A percentile compares a stretch with the other conserved stretches of the same genome.
Conservation (phyloP, 208 protist species). For the Leptomonas pyrrhocoris region DNA sequence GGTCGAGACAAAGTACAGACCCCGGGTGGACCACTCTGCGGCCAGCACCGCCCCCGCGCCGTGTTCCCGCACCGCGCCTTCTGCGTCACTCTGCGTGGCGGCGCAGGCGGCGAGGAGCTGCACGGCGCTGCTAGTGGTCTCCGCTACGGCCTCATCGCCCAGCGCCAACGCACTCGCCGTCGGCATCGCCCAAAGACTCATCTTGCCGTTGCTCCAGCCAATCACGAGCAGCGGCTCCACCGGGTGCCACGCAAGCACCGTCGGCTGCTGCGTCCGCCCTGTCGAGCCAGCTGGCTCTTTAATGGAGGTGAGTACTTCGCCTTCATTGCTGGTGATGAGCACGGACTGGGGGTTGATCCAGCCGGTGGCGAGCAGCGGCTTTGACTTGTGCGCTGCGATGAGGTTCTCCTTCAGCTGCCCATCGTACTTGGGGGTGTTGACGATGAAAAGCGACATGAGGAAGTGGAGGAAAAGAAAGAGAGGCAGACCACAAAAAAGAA, state of each 20-base stretch:
- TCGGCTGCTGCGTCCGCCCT: slow-evolving; percentile 35
- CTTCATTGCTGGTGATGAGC: slow-evolving; percentile 82
- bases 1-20: slow-evolving; percentile 65
- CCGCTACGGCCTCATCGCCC: slow-evolving; percentile 25
- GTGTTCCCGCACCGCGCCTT: slow-evolving; percentile 70
- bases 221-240: slow-evolving; percentile 65
- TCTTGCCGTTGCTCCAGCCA: slow-evolving; percentile 84
- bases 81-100: slow-evolving; percentile 47
- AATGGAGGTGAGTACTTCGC: slow-evolving; percentile 65
- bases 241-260: slow-evolving; percentile 88
- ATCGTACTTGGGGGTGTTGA: slow-evolving; percentile 63
- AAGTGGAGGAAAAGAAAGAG: neutral
- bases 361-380: slow-evolving; percentile 72
- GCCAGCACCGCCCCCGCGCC: slow-evolving; percentile 50
- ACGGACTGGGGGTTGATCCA: slow-evolving; percentile 69
- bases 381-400: slow-evolving; percentile 53
- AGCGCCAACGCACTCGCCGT: slow-evolving; percentile 35
- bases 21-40: slow-evolving; percentile 59
- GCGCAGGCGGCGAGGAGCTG: slow-evolving; percentile 45
- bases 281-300: slow-evolving; percentile 35
- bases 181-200: slow-evolving; percentile 72
- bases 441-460: slow-evolving; percentile 75
- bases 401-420: slow-evolving; percentile 61
- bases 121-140: slow-evolving; percentile 25
- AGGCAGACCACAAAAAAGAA: slow-evolving; percentile 22